Conservation (phyloP, 2,329 filamentous ascomycete species). For the Microascus cirrosus region DNA sequence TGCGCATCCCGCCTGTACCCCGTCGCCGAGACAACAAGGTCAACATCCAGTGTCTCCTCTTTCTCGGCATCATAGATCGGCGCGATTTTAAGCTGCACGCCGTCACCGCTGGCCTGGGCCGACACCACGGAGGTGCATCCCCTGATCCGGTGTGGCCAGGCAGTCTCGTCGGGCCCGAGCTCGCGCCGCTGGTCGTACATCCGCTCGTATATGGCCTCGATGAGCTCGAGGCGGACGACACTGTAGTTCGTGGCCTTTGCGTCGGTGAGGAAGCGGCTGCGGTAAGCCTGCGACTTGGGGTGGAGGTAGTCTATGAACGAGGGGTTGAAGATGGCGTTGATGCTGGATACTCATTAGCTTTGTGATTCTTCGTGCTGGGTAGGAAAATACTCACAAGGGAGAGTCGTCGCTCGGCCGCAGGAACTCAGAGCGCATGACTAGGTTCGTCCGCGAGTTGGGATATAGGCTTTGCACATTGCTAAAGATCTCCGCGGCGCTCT, state of each 20-base stretch:
- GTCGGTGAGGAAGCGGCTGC: conserved; percentile 48
- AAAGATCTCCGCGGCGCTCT: conserved; percentile 93
- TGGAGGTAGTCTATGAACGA: conserved; percentile 70
- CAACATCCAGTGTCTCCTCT: conserved; percentile 59
- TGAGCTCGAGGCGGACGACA: conserved; percentile 80
- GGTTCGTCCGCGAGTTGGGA: conserved; percentile 64
- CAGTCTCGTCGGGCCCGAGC: conserved; percentile 53
- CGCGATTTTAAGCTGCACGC: conserved; percentile 49
- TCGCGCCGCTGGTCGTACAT: conserved; percentile 78
- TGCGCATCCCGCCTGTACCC: conserved; percentile 75
- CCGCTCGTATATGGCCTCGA: conserved; percentile 78
- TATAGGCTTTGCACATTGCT: conserved; percentile 75
- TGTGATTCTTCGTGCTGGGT: not conserved
- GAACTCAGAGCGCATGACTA: conserved; percentile 76
- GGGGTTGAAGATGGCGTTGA: conserved; percentile 95
- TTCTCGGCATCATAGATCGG: conserved; percentile 22
- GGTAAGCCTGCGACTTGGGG: conserved; percentile 50
- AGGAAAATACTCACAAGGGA: conserved; percentile 60
- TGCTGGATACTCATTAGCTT: conserved; percentile 37
- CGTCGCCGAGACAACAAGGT: conserved; percentile 76
- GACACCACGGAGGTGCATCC: conserved; percentile 54
- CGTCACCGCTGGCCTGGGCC: conserved; percentile 35
- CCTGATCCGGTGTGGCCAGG: conserved; percentile 77
- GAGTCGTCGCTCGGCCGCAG: conserved; percentile 89
- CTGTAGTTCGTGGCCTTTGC: conserved; percentile 89